Percentiles rank a stretch among this genome's conserved stretches.
phyloP scores from a whole-genome alignment of 192 early-diverging fungal genomes.

The Spizellomyces punctatus region DNA sequence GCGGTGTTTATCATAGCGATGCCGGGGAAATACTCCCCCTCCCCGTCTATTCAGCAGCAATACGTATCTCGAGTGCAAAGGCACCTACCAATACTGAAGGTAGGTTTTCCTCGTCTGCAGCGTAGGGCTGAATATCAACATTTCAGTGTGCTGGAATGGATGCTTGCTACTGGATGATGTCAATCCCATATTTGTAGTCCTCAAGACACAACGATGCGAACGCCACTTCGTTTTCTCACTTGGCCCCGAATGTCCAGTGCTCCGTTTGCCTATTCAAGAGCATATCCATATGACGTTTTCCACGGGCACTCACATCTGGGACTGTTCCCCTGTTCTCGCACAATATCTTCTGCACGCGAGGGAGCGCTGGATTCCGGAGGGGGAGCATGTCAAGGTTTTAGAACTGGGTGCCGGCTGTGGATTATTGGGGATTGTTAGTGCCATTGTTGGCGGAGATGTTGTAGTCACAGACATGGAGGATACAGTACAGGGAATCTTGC shows the following conservation, averaged over 20 bases:
- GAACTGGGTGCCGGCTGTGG: conserved; percentile 27
- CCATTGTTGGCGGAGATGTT: conserved; percentile 8
- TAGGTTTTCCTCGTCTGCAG: neutral
- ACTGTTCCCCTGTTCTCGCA: conserved; percentile 19
- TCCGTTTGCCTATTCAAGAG: conserved; percentile 14
- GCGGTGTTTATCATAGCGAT: conserved; percentile 1
- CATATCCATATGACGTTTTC: conserved; percentile 26
- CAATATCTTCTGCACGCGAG: neutral
- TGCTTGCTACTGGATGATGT: too few species aligned
- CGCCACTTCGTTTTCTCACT: conserved; percentile 16
- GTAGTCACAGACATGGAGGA: conserved; percentile 23
- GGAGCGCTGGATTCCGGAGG: conserved; percentile 3
- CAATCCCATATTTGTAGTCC: neutral
- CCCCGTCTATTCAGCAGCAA: conserved; percentile 1
- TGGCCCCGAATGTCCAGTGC: neutral
- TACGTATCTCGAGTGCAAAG: neutral
- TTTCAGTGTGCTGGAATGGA: neutral
- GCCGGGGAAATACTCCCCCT: conserved; percentile 6
- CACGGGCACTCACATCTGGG: conserved; percentile 29
- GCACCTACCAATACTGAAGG: neutral
- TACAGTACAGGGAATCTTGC: neutral
- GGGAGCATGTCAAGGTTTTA: neutral
- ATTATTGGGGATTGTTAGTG: conserved; percentile 3
- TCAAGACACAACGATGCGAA: conserved; percentile 11
- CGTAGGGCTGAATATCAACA: neutral